Conservation (phyloP, 2,329 filamentous ascomycete genomes). For the Microdochium trichocladiopsis region DNA sequence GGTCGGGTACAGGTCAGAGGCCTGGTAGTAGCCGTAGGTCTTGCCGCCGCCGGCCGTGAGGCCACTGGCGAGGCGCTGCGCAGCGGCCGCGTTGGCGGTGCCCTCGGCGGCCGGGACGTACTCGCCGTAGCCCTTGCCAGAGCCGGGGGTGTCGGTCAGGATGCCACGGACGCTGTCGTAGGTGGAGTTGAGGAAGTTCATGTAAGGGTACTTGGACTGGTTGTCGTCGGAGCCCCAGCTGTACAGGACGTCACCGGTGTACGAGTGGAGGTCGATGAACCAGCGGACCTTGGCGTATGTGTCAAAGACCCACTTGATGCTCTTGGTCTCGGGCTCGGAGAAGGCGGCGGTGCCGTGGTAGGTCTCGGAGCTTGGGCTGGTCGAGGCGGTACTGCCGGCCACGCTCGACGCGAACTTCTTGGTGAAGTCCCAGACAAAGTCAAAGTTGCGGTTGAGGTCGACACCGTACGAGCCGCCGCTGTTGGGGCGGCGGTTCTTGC, state of each 20-base stretch:
- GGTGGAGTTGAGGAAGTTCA: conserved; percentile 44
- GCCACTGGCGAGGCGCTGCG: conserved; percentile 23
- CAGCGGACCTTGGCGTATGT: conserved; percentile 42
- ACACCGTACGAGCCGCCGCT: conserved; percentile 23
- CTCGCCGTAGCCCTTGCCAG: conserved; percentile 32
- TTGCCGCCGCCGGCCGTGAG: conserved; percentile 31
- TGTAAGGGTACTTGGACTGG: conserved; percentile 33
- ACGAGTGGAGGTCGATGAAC: conserved; percentile 54
- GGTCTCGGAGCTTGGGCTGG: conserved; percentile 34
- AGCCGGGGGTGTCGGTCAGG: conserved; percentile 25
- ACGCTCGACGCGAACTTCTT: conserved; percentile 32
- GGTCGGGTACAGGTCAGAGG: conserved; percentile 36
- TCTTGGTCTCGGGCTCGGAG: conserved; percentile 51
- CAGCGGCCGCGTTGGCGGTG: conserved; percentile 20
- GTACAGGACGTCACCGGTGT: conserved; percentile 43
- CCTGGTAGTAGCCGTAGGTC: conserved; percentile 28
- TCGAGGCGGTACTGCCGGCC: conserved; percentile 29
- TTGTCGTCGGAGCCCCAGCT: conserved; percentile 49
- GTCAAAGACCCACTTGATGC: conserved; percentile 44
- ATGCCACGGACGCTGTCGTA: conserved; percentile 47
- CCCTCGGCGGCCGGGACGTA: conserved; percentile 32
- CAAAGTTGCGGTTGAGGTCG: conserved; percentile 51
- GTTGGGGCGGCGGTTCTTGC: conserved; percentile 45
- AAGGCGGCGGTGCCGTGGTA: conserved; percentile 43
- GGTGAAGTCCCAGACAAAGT: conserved; percentile 48